Base-by-base conservation (phyloP, 2,329 filamentous ascomycete genomes). In the Penicillium aurantiogriseum region DNA sequence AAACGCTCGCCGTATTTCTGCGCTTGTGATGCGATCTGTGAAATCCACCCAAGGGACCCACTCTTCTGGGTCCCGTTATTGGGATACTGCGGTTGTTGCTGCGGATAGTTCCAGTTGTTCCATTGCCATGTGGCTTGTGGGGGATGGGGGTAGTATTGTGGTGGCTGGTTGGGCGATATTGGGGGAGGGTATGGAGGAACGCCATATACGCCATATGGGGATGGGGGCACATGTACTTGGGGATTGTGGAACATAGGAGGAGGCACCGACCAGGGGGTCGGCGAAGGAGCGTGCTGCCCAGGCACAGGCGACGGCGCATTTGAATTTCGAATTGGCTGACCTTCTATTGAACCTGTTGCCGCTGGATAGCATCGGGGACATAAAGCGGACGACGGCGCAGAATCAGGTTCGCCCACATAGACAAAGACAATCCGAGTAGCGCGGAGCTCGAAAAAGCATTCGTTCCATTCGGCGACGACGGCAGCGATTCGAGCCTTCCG, bases 391-490 rank as follows among this genome's bases (percentile, higher is more conserved):
- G 64, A 43, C 1, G 73, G 71, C 7, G 70, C 68, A 31, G 64
- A 59, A 45, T 70, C 70, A 10, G 69, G 62, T 51, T 75, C 67
- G 3, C 67, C 67, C 17, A 74, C 68, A 62, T 76, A 77, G 21
- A 68, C 62, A 66, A 69, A 72, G 8, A 67, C 61, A 35, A 79
- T 67, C 3, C 64, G 65, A 23, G 71, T 67, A 17, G 67, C 71
- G 42, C 76, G 72, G 9, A 69, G 71, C 15, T 66, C 67, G 47
- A 79, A 79, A 50, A 79, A 79, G 38, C 67, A 69, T 45, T 72
- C 64, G 57, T 79, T 79, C 77, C 77, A 79, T 61, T 79, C 77
- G 5, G 66, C 66, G 39, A 77, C 67, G 15, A 78, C 76, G 3
- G 74, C 72, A 10, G 69, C 56, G 33, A 79, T 73, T 19, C 74